Conservation (phyloP, 805 yeast genomes). For the Candida boleticola region DNA sequence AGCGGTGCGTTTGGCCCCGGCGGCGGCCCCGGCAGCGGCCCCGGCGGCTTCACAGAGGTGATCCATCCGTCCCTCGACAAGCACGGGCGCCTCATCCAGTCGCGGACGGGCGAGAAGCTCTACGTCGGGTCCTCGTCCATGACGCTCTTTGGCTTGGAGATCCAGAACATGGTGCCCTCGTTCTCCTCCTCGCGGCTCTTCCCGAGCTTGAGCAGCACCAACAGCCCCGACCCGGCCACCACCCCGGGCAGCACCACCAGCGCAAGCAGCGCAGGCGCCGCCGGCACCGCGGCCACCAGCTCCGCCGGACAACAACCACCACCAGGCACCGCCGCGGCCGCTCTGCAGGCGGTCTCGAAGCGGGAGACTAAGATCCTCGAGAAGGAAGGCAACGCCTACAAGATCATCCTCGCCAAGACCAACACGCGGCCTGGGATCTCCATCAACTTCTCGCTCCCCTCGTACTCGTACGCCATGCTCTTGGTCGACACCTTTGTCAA, state of each 20-base stretch:
- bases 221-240: neutral
- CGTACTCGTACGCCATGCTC: constrained; percentile 72
- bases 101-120: constrained; percentile 71
- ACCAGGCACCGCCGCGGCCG: neutral
- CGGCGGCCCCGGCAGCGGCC: constrained; percentile 4
- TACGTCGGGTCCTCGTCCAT: constrained; percentile 82
- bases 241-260: neutral
- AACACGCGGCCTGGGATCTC: constrained; percentile 66
- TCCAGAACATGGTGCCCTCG: constrained; percentile 59
- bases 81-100: constrained; percentile 68
- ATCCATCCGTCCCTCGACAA: constrained; percentile 71
- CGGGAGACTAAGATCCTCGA: constrained; percentile 60
- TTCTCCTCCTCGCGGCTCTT: constrained; percentile 16
- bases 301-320: neutral
- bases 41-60: constrained; percentile 38
- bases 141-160: constrained; percentile 78
- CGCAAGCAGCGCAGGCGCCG: neutral
- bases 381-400: constrained; percentile 74
- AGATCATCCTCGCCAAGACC: constrained; percentile 65
- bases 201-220: constrained; percentile 9
- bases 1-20: neutral
- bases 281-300: constrained; percentile 1
- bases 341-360: constrained; percentile 11
- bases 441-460: constrained; percentile 71
- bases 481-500: constrained; percentile 74